These are phyloP conservation scores for Hibiscus syriacus DNA, from an alignment of 345 rosid species.

Conservation along the genomic window DNA sequence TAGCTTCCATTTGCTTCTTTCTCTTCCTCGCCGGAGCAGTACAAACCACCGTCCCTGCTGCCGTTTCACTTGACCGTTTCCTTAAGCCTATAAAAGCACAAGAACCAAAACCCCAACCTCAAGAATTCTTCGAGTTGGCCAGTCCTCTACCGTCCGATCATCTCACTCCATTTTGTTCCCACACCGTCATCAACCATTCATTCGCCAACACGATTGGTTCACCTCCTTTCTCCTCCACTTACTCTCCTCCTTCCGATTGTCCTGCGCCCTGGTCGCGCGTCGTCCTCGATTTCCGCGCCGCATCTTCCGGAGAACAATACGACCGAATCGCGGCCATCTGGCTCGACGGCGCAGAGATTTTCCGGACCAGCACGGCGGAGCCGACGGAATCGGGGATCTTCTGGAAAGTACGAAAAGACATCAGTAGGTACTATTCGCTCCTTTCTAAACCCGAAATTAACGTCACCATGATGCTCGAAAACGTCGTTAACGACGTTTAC, in stretches of 20 bases:
- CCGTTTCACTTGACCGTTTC: slow-evolving; percentile 28
- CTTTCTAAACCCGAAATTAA: slow-evolving; percentile 30
- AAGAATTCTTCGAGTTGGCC: slow-evolving; percentile 46
- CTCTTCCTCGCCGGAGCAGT: slow-evolving; percentile 14
- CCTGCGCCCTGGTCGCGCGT: slow-evolving; percentile 62
- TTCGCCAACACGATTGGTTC: slow-evolving; percentile 63
- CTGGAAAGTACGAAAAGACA: slow-evolving; percentile 78
- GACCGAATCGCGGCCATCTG: slow-evolving; percentile 71
- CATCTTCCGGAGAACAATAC: slow-evolving; percentile 61
- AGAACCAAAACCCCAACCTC: slow-evolving; percentile 10
- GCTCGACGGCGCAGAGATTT: slow-evolving; percentile 82
- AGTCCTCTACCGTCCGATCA: slow-evolving; percentile 49
- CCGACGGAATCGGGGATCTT: slow-evolving; percentile 55
- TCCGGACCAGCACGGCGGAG: slow-evolving; percentile 88
- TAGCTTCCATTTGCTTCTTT: slow-evolving; percentile 6
- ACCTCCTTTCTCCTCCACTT: slow-evolving; percentile 62
- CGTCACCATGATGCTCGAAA: slow-evolving; percentile 85
- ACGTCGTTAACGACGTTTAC: slow-evolving; percentile 56
- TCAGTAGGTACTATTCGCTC: slow-evolving; percentile 63
- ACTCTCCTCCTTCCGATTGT: slow-evolving; percentile 51
- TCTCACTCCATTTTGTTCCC: slow-evolving; percentile 49
- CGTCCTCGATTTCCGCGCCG: slow-evolving; percentile 43
- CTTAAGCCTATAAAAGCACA: slow-evolving; percentile 17
- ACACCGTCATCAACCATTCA: slow-evolving; percentile 54
- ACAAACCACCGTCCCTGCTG: slow-evolving; percentile 8